Evolutionary conservation across 2,329 filamentous ascomycete genomes (phyloP).

Genomic region (Penicillium sp.): DNA sequence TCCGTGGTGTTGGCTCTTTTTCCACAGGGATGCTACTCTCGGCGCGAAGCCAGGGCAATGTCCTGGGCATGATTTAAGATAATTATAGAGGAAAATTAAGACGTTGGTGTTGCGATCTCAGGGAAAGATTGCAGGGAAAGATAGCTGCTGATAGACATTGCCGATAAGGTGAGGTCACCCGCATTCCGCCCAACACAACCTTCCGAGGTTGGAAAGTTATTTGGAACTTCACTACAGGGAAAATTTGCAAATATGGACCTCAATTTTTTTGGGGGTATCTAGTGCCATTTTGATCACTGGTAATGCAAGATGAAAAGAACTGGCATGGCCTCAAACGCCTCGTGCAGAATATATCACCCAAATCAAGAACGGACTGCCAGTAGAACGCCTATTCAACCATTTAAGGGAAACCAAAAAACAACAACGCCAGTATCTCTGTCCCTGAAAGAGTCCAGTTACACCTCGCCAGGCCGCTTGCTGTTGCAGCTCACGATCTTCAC

Average conservation of each 20-base stretch:
- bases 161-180: constrained; percentile 25
- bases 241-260: neutral
- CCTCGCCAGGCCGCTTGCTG: constrained; percentile 72
- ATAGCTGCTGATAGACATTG: constrained; percentile 10
- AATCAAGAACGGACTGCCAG: constrained; percentile 8
- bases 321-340: constrained; percentile 4
- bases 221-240: neutral
- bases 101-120: neutral
- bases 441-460: constrained; percentile 15
- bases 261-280: constrained; percentile 20
- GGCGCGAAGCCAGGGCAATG: constrained; percentile 23
- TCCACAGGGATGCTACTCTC: constrained; percentile 11
- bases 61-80: constrained; percentile 21
- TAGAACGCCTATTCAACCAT: constrained; percentile 16
- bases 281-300: constrained; percentile 9
- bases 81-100: neutral
- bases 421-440: constrained; percentile 13
- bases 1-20: constrained; percentile 21
- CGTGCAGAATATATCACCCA: constrained; percentile 4
- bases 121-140: neutral
- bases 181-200: neutral
- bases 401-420: constrained; percentile 4
- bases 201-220: neutral
- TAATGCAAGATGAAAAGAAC: constrained; percentile 10
- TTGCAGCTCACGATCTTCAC: constrained; percentile 99